These are phyloP conservation scores for Spathaspora sp. DNA, from an alignment of 805 yeast species.

Conservation along the genomic window DNA sequence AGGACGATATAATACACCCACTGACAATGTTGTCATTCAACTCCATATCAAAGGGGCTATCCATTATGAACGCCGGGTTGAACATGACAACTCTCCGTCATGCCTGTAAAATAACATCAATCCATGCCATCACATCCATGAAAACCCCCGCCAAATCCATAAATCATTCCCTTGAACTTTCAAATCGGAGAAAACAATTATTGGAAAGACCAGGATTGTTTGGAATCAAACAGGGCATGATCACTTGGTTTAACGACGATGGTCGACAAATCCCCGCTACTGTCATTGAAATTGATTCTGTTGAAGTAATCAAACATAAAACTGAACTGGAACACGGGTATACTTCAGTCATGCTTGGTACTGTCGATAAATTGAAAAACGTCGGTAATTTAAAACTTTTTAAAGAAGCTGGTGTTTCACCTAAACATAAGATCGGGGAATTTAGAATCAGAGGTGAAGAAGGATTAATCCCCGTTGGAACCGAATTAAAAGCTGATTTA, in stretches of 20 bases:
- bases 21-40: slow-evolving; percentile 1
- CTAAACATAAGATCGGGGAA: slow-evolving; percentile 72
- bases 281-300: slow-evolving; percentile 79
- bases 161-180: slow-evolving; percentile 64
- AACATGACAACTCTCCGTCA: slow-evolving; percentile 12
- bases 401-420: slow-evolving; percentile 76
- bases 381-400: slow-evolving; percentile 68
- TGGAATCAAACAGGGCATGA: slow-evolving; percentile 87
- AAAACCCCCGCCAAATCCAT: slow-evolving; percentile 48
- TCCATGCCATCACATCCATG: slow-evolving; percentile 48
- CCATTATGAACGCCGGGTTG: background rate
- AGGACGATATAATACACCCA: background rate
- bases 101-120: slow-evolving; percentile 41
- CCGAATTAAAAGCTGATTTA: slow-evolving; percentile 76
- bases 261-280: slow-evolving; percentile 82
- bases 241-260: slow-evolving; percentile 67
- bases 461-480: slow-evolving; percentile 74
- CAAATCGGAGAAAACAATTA: slow-evolving; percentile 68
- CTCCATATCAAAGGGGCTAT: background rate
- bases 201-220: slow-evolving; percentile 79
- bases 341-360: slow-evolving; percentile 83
- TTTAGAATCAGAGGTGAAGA: slow-evolving; percentile 64
- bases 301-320: slow-evolving; percentile 77
- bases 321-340: slow-evolving; percentile 75
- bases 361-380: slow-evolving; percentile 65